phyloP scores from a whole-genome alignment of 2,329 filamentous ascomycete species.

The Fusarium pseudonygamai region DNA sequence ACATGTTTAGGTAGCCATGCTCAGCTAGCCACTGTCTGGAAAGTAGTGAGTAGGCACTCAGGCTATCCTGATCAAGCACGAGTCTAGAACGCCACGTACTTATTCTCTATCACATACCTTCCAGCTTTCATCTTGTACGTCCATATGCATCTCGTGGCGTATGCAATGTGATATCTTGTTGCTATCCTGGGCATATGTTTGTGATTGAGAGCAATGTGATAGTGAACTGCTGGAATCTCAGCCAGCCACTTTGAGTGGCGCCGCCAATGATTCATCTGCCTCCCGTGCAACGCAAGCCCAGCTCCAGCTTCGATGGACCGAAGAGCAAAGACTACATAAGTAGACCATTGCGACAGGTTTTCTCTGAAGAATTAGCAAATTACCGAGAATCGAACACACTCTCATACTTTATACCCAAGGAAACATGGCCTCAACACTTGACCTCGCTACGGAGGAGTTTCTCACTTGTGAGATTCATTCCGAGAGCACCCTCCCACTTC shows the following conservation, averaged over 20 bases:
- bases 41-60: too few relatives aligned
- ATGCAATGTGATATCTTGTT: background rate
- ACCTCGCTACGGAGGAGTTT: background rate
- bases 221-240: background rate
- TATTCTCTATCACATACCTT: background rate
- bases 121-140: too few relatives aligned
- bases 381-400: accelerated
- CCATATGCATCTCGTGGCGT: background rate
- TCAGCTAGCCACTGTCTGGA: background rate
- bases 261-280: background rate
- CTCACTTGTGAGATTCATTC: background rate
- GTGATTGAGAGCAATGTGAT: background rate
- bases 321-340: background rate
- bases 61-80: background rate
- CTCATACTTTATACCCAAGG: accelerated
- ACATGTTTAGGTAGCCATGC: background rate
- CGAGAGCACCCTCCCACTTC: background rate
- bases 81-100: background rate
- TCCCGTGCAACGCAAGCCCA: background rate
- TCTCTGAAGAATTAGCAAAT: background rate
- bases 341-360: background rate
- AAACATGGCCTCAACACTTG: background rate
- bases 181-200: background rate
- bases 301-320: background rate
- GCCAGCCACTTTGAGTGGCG: background rate